Conservation (phyloP, 805 yeast genomes). For the Jamesozyma jinghongensis region DNA sequence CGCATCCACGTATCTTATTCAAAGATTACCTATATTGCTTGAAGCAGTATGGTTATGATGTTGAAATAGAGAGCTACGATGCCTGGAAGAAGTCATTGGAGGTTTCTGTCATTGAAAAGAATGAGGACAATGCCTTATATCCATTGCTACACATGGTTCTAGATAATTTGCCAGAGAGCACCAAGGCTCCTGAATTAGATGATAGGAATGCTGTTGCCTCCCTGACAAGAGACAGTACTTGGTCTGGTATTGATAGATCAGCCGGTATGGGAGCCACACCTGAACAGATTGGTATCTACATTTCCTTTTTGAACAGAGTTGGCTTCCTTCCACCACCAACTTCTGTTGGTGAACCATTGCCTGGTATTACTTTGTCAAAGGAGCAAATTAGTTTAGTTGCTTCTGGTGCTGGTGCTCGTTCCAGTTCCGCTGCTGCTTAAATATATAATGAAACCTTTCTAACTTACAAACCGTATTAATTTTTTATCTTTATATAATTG, state of each 20-base stretch:
- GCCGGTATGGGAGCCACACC: constrained; percentile 68
- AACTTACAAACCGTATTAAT: no score
- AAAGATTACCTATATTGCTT: constrained; percentile 63
- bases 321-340: constrained; percentile 71
- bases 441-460: no score
- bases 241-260: constrained; percentile 60
- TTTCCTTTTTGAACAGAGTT: constrained; percentile 67
- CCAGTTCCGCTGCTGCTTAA: constrained; percentile 41
- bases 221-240: constrained; percentile 48
- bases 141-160: constrained; percentile 91
- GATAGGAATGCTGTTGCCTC: constrained; percentile 74
- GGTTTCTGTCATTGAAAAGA: constrained; percentile 60
- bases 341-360: constrained; percentile 39
- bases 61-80: constrained; percentile 54
- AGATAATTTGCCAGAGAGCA: constrained; percentile 81
- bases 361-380: constrained; percentile 44
- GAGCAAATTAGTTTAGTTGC: constrained; percentile 50
- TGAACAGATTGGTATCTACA: constrained; percentile 61
- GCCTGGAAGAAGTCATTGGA: constrained; percentile 75
- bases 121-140: constrained; percentile 77
- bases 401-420: constrained; percentile 69
- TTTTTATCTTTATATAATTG: no score
- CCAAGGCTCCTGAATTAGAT: constrained; percentile 93
- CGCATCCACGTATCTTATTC: constrained; percentile 85
- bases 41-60: constrained; percentile 61